These are phyloP conservation scores for Sarocladium kiliense DNA, from an alignment of 2,329 filamentous ascomycete genomes.

Conservation along the genomic window DNA sequence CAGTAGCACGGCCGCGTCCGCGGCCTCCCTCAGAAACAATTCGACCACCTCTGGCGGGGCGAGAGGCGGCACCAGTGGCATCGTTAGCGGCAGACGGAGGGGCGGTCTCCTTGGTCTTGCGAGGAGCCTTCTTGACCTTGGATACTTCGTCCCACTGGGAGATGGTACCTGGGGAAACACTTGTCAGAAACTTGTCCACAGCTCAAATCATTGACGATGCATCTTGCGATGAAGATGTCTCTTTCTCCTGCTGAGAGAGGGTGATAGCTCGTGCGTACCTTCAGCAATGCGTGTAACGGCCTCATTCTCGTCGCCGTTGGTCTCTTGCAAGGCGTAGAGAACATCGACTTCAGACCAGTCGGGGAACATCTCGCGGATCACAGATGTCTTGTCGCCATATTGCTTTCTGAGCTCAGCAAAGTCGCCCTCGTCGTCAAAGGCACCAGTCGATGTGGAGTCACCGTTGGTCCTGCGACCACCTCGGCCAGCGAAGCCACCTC, in stretches of 20 bases:
- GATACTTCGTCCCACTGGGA: conserved; percentile 82
- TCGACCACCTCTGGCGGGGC: conserved; percentile 56
- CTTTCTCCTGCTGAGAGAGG: too few species aligned
- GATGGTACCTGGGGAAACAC: conserved; percentile 50
- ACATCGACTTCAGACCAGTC: conserved; percentile 96
- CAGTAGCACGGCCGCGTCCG: conserved; percentile 56
- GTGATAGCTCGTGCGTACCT: too few species aligned
- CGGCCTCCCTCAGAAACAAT: conserved; percentile 57
- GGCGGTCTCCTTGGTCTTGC: conserved; percentile 63
- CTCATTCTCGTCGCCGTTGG: conserved; percentile 69
- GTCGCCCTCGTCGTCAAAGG: conserved; percentile 79
- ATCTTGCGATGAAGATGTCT: not conserved
- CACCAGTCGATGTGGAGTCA: conserved; percentile 55
- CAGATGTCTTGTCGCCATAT: conserved; percentile 71
- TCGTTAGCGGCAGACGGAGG: conserved; percentile 40
- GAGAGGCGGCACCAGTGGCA: conserved; percentile 36
- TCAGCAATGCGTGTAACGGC: conserved; percentile 76
- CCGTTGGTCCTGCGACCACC: conserved; percentile 73
- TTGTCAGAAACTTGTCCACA: conserved; percentile 12
- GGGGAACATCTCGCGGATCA: conserved; percentile 88
- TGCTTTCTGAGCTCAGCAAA: conserved; percentile 88
- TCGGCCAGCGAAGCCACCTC: conserved; percentile 69
- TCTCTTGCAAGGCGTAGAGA: conserved; percentile 87
- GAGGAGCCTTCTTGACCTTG: conserved; percentile 71
- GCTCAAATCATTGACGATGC: not conserved